These are phyloP conservation scores for Cytospora piceicola DNA, from an alignment of 2,329 filamentous ascomycete species.

Conservation along the genomic window DNA sequence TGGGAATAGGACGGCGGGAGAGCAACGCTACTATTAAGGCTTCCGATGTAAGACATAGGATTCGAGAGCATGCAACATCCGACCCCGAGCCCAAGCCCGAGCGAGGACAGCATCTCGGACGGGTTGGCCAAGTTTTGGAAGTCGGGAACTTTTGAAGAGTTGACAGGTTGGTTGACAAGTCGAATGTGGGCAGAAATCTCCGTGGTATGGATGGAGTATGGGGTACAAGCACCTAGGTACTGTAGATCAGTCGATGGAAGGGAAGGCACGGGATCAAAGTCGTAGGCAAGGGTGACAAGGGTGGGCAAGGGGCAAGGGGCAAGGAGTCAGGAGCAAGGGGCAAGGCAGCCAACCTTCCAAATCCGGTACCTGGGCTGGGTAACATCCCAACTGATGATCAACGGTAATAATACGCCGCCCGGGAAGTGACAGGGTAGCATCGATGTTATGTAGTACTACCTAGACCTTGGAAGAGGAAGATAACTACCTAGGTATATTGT, in stretches of 20 bases:
- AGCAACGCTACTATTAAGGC: neutral
- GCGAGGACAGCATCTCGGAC: neutral
- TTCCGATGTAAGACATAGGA: neutral
- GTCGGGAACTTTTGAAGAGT: too few species aligned
- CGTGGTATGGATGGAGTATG: neutral
- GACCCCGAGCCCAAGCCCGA: neutral
- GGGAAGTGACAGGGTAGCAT: neutral
- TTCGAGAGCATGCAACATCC: neutral
- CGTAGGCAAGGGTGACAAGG: neutral
- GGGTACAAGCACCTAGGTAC: neutral
- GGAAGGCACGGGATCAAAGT: slow-evolving; percentile 1
- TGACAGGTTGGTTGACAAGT: neutral
- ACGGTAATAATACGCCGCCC: neutral
- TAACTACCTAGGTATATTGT: too few species aligned
- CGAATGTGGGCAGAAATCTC: neutral
- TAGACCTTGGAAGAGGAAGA: too few species aligned
- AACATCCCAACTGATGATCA: neutral
- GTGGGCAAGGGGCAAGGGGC: neutral
- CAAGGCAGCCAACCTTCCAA: neutral
- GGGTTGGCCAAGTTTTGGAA: too few species aligned
- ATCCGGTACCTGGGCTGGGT: neutral
- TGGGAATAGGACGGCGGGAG: neutral
- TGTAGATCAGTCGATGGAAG: neutral
- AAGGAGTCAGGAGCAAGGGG: too few species aligned
- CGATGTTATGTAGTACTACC: too few species aligned